Conservation (phyloP, 305 asterid species). For the Ilex paraguariensis region DNA sequence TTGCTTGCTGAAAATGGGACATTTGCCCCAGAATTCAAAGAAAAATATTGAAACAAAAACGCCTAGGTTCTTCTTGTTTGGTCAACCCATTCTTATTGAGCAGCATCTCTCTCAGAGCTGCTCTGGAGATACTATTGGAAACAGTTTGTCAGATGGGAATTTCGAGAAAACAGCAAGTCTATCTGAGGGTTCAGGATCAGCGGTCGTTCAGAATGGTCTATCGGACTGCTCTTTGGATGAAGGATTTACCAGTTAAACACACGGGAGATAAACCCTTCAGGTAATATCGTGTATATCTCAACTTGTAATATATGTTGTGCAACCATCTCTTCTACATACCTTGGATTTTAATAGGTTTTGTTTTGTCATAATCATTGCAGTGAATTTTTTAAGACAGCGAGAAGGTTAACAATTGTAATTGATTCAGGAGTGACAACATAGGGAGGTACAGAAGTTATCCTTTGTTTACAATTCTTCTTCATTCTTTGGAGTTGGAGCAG, state of each 20-base stretch:
- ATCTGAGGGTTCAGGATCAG: conserved; percentile 57
- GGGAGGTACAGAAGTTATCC: conserved; percentile 29
- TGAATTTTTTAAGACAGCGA: conserved; percentile 53
- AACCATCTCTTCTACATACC: background rate
- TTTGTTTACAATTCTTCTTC: background rate
- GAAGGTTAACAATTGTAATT: conserved; percentile 52
- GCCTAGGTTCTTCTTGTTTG: conserved; percentile 58
- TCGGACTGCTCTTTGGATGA: conserved; percentile 44
- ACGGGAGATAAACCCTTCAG: conserved; percentile 61
- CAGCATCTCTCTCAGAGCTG: conserved; percentile 60
- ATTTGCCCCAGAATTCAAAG: conserved; percentile 19
- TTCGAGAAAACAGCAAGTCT: conserved; percentile 25
- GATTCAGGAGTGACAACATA: conserved; percentile 53
- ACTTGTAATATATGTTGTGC: background rate
- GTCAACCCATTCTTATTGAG: conserved; percentile 68
- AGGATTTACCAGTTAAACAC: conserved; percentile 40
- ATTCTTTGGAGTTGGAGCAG: conserved; percentile 16
- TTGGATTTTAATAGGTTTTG: background rate
- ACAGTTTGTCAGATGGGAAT: conserved; percentile 28
- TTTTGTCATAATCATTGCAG: conserved; percentile 28
- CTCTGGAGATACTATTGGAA: conserved; percentile 29
- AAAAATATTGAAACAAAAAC: conserved; percentile 21
- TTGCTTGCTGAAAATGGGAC: conserved; percentile 44
- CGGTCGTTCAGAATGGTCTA: conserved; percentile 37
- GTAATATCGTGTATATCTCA: conserved; percentile 23